Evolutionary conservation across 257 asterid genomes (phyloP), one percentile per base, ranked within the genome.

Genomic region (Forsythia viridissima): DNA sequence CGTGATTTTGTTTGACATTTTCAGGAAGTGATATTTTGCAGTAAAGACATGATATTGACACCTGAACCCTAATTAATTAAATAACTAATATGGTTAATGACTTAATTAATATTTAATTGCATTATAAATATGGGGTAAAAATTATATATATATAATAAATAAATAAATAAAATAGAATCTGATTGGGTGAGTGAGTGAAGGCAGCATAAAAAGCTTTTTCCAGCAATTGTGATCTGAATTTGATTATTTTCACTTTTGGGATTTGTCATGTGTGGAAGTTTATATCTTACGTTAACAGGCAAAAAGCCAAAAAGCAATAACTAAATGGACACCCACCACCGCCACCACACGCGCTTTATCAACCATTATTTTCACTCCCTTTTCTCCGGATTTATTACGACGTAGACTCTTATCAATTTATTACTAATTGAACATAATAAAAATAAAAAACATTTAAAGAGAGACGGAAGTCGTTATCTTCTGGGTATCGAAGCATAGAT

Each of bases 231-330:
- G 88, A 80, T 82, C 82, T 71, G 85, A 80, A 79, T 78, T 82
- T 79, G 82, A 37, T 12, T 12, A 11, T 41, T 66, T 86, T 76
- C 77, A 61, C 83, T 82, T 82, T 82, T 84, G 86, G 86, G 84
- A 80, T 83, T 81, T 67, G 90, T 20, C 85, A 41, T 76, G 81
- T 76, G 81, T 80, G 87, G 81, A 84, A 78, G 88, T 83, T 90
- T 87, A 82, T 63, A 82, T 75, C 81, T 83, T 73, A 87, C 88
- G 93, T 82, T 86, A 75, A 61, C 8, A 68, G 81, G 74, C 72
- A 39, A 81, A 86, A 86, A 3, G 81, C 76, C 38, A 20, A 79
- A 76, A 76, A 74, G 82, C 66, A 73, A 52, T 44, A 75, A 72
- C 73, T 61, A 66, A 63, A 69, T 82, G 88, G 87, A 72, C 51